These are phyloP conservation scores for Backusella mclennaniae DNA, from an alignment of 192 early-diverging fungal species.

Conservation along the genomic window DNA sequence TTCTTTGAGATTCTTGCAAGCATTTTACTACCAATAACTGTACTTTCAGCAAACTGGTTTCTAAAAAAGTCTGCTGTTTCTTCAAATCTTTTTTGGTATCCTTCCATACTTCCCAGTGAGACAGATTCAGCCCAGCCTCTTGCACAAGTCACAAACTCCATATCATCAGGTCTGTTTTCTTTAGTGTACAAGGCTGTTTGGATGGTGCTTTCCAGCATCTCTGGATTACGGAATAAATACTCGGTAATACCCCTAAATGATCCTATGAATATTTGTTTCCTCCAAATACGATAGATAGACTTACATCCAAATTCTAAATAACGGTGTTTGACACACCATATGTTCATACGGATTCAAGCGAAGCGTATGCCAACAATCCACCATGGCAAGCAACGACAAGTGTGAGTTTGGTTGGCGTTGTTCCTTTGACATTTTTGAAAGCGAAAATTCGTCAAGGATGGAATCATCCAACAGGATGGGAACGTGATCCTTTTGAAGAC, in stretches of 20 bases:
- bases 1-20: constrained; percentile 56
- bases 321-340: constrained; percentile 93
- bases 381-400: constrained; percentile 90
- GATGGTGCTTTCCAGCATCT: constrained; percentile 86
- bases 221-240: constrained; percentile 81
- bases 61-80: constrained; percentile 82
- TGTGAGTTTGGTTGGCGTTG: constrained; percentile 85
- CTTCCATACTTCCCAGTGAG: constrained; percentile 74
- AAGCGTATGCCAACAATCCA: constrained; percentile 89
- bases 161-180: constrained; percentile 76
- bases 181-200: constrained; percentile 74
- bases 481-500: constrained; percentile 51
- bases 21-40: constrained; percentile 55
- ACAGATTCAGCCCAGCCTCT: constrained; percentile 95
- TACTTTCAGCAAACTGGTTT: constrained; percentile 54
- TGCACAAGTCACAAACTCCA: constrained; percentile 91
- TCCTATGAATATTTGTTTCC: not conserved
- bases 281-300: not conserved
- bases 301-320: constrained; percentile 89
- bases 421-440: constrained; percentile 76
- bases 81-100: constrained; percentile 83
- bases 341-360: constrained; percentile 89
- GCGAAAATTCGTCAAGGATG: constrained; percentile 83
- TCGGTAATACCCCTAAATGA: constrained; percentile 83
- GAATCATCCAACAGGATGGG: constrained; percentile 78